These are phyloP conservation scores for Teunomyces aglyptinius DNA, from an alignment of 805 yeast genomes.

Conservation along the genomic window DNA sequence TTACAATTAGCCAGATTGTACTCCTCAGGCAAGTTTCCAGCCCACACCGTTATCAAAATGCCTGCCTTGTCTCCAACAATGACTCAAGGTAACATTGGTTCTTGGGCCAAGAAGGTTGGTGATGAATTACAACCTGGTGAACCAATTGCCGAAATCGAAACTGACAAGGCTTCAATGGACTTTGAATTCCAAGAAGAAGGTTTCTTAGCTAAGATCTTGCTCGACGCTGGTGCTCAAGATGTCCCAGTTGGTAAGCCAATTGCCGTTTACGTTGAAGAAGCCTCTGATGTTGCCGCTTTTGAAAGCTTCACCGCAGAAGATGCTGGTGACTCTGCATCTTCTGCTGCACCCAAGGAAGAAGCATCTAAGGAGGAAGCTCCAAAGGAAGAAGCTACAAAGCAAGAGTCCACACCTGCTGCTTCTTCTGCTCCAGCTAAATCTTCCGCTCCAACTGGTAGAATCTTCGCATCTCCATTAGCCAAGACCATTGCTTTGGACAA, in stretches of 20 bases:
- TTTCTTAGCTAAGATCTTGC: slow-evolving; percentile 79
- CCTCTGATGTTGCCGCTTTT: slow-evolving; percentile 82
- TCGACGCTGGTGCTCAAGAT: slow-evolving; percentile 84
- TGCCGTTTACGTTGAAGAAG: slow-evolving; percentile 92
- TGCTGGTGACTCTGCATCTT: slow-evolving; percentile 49
- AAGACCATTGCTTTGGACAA: slow-evolving; percentile 88
- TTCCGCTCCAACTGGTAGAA: slow-evolving; percentile 54
- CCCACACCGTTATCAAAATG: slow-evolving; percentile 90
- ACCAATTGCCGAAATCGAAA: slow-evolving; percentile 93
- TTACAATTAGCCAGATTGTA: slow-evolving; percentile 39
- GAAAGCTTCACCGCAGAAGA: slow-evolving; percentile 80
- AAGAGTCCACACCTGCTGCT: slow-evolving; percentile 9
- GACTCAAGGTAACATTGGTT: slow-evolving; percentile 91
- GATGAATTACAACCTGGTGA: slow-evolving; percentile 90
- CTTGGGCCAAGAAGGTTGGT: slow-evolving; percentile 89
- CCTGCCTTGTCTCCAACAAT: slow-evolving; percentile 99
- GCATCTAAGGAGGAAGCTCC: slow-evolving; percentile 40
- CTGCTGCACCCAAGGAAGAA: slow-evolving; percentile 10
- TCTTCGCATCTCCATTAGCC: slow-evolving; percentile 93
- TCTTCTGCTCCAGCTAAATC: slow-evolving; percentile 29
- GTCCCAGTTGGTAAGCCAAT: slow-evolving; percentile 93
- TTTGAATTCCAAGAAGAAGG: slow-evolving; percentile 98
- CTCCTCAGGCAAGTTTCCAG: slow-evolving; percentile 57
- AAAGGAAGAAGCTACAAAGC: slow-evolving; percentile 31
- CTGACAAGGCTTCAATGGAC: slow-evolving; percentile 98